Conservation (phyloP, 768 basidiomycete species). For the Botryobasidium botryosum region DNA sequence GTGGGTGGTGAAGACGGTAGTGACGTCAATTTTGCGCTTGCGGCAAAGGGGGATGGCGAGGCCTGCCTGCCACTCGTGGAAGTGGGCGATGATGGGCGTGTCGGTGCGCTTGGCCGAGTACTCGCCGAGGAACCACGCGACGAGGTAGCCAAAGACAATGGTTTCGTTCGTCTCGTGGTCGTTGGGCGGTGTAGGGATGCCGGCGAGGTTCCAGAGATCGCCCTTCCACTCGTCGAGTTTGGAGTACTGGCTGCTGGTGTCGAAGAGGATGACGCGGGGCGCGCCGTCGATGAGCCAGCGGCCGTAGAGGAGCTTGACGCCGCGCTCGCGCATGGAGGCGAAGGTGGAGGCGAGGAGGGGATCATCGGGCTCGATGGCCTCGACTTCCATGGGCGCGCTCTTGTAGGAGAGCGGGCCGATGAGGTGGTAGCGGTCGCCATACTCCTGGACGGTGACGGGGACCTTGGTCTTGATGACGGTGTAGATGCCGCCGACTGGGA, state of each 20-base stretch:
- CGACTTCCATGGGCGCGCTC: conserved; percentile 97
- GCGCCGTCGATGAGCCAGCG: conserved; percentile 98
- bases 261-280: conserved; percentile 88
- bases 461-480: conserved; percentile 99
- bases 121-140: conserved; percentile 99
- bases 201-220: conserved; percentile 95
- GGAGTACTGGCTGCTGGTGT: conserved; percentile 74
- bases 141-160: conserved; percentile 92
- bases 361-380: conserved; percentile 76
- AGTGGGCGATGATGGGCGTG: conserved; percentile 88
- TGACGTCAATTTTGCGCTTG: conserved; percentile 94
- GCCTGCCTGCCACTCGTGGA: conserved; percentile 99
- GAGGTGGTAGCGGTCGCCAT: conserved; percentile 86
- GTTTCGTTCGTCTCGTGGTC: conserved; percentile 98
- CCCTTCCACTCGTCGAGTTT: conserved; percentile 97
- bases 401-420: conserved; percentile 98
- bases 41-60: conserved; percentile 88
- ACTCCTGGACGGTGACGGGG: conserved; percentile 93
- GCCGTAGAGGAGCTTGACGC: conserved; percentile 89
- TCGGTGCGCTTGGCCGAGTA: conserved; percentile 32
- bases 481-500: conserved; percentile 84
- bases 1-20: conserved; percentile 97
- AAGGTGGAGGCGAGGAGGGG: conserved; percentile 59
- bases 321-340: conserved; percentile 69
- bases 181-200: conserved; percentile 90